phyloP scores from a whole-genome alignment of 1,284 basidiomycete genomes.

The Ceratobasidium sp. region DNA sequence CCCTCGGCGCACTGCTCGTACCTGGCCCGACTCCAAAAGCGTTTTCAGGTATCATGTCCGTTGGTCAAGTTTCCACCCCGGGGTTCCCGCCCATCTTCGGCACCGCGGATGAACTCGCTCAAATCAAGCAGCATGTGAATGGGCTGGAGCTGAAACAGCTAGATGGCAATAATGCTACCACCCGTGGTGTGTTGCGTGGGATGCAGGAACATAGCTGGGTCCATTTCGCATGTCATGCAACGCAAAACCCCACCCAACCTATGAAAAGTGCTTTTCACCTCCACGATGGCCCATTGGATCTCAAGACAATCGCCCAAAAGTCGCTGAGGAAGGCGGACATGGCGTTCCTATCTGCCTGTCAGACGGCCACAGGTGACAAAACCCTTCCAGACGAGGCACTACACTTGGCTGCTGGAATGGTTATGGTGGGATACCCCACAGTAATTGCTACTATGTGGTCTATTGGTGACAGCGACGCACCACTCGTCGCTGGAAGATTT shows the following conservation, averaged over 20 bases:
- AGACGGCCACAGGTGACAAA: slow-evolving; percentile 26
- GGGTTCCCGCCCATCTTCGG: not conserved
- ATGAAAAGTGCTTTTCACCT: slow-evolving; percentile 5
- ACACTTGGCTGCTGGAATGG: slow-evolving; percentile 32
- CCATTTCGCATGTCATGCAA: slow-evolving; percentile 19
- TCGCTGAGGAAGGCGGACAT: not conserved
- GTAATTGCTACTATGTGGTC: slow-evolving; percentile 38
- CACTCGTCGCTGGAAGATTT: not conserved
- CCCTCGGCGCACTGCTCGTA: not conserved
- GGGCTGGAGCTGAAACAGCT: not conserved
- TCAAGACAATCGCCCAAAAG: not conserved
- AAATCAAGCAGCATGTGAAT: not conserved
- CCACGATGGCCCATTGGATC: not conserved
- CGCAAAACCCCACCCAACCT: not conserved
- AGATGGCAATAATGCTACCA: not conserved
- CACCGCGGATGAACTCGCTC: not conserved
- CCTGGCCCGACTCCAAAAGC: too few species aligned
- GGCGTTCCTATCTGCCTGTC: slow-evolving; percentile 32
- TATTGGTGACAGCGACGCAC: not conserved
- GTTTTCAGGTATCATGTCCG: not conserved
- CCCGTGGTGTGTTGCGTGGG: not conserved
- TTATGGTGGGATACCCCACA: slow-evolving; percentile 1
- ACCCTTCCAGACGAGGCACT: slow-evolving; percentile 26
- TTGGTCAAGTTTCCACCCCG: slow-evolving; percentile 1
- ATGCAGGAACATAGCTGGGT: slow-evolving; percentile 22